Base-by-base conservation (phyloP, 208 protist species). In the Balamuthia mandrillaris region DNA sequence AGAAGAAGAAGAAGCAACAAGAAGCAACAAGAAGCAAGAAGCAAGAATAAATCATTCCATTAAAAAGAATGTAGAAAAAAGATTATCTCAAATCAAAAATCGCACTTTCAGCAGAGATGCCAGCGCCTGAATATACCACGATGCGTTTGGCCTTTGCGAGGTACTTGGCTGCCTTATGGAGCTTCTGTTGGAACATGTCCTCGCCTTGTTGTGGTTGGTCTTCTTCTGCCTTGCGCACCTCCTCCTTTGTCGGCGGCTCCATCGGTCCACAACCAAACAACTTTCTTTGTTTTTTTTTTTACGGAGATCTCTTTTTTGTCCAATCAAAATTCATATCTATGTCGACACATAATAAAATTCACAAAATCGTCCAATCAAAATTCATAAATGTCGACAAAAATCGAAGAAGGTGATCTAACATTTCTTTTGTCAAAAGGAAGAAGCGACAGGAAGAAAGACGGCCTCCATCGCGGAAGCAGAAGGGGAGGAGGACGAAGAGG, bases 41-140 rank as follows among this genome's bases (percentile, higher is more conserved):
- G 33, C 4, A 24, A 72, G n/a, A 3, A 3, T 33, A 31, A 31
- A 9, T 54, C 18, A n/a, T n/a, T n/a, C n/a, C n/a, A n/a, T n/a
- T n/a, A n/a, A n/a, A n/a, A n/a, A n/a, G n/a, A n/a, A n/a, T n/a
- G n/a, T n/a, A n/a, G n/a, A n/a, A n/a, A n/a, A n/a, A n/a, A n/a
- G n/a, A n/a, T n/a, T n/a, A n/a, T n/a, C n/a, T n/a, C n/a, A n/a
- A n/a, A n/a, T n/a, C n/a, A n/a, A n/a, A n/a, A n/a, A 24, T 54
- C 33, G 49, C 9, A 81, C 72, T 81, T 27, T 81, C 72, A 3
- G 72, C 72, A 81, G 72, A 81, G 21, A 81, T 81, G 72, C 72
- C 72, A 47, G 72, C 72, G 27, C 72, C 72, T 9, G 72, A 81
- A 51, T 63, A 81, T 5, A 81, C 52, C 1, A 81, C 72, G 3